Evolutionary conservation across 1,284 basidiomycete species (phyloP).

Genomic region (Sporisorium scitamineum): DNA sequence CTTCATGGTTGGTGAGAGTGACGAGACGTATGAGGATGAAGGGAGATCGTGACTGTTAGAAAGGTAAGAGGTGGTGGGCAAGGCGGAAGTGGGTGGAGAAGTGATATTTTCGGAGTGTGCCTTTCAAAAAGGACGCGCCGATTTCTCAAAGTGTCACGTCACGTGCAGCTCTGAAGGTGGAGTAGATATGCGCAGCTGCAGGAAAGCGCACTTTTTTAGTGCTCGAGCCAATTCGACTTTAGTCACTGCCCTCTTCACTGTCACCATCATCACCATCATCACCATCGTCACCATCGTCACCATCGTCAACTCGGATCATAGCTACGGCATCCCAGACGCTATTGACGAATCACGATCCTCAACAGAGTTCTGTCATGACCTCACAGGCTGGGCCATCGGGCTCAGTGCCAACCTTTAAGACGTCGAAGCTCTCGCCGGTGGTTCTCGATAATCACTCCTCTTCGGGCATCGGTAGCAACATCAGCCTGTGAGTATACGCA

Average conservation of each 20-base stretch:
- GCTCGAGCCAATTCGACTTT: conserved; percentile 27
- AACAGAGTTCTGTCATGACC: conserved; percentile 12
- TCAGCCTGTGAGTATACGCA: conserved; percentile 24
- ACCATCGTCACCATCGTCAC: not conserved
- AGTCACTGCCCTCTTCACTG: too few relatives aligned
- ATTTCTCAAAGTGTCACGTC: conserved; percentile 6
- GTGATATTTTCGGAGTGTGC: not conserved
- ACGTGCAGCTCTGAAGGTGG: conserved; percentile 34
- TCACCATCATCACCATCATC: conserved; percentile 3
- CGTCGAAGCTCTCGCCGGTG: conserved; percentile 42
- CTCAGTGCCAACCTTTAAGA: conserved; percentile 17
- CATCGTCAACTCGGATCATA: not conserved
- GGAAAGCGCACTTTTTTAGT: not conserved
- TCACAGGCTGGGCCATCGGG: conserved; percentile 28
- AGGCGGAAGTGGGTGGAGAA: conserved; percentile 4
- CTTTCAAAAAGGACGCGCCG: conserved; percentile 24
- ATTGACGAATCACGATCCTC: not conserved
- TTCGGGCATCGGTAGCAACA: conserved; percentile 39
- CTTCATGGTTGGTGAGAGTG: conserved; percentile 28
- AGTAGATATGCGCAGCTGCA: conserved; percentile 31
- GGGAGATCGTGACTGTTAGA: not conserved
- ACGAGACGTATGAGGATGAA: not conserved
- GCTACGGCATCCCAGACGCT: not conserved
- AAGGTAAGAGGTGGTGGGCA: not conserved
- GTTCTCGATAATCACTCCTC: conserved; percentile 40